Evolutionary conservation across 208 protist genomes (phyloP).

Genomic region (Leishmania turanica): DNA sequence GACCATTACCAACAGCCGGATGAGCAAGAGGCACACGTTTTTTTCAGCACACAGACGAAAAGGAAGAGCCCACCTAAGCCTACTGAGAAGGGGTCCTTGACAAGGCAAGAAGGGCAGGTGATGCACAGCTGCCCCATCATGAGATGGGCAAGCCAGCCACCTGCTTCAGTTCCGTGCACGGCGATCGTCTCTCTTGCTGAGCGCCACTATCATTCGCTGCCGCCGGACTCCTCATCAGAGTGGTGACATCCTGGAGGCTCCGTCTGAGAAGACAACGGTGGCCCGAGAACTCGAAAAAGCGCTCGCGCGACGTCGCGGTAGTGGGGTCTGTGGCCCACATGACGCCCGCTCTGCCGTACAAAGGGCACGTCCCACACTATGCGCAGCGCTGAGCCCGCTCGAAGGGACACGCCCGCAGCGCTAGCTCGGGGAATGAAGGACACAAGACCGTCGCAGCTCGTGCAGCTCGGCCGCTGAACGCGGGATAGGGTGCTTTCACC

Average conservation of each 20-base stretch:
- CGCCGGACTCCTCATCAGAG: not conserved
- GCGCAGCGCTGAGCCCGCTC: not conserved
- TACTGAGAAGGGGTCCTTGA: constrained; percentile 37
- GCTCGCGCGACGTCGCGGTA: not conserved
- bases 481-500: not conserved
- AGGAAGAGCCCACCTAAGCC: constrained; percentile 58
- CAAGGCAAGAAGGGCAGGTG: constrained; percentile 37
- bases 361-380: not conserved
- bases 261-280: not conserved
- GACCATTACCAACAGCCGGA: not conserved
- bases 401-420: not conserved
- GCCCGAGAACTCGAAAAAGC: not conserved
- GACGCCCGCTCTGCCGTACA: not conserved
- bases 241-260: not conserved
- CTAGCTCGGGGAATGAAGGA: not conserved
- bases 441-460: not conserved
- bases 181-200: not conserved
- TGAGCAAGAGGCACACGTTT: constrained; percentile 13
- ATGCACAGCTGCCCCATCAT: constrained; percentile 44
- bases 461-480: not conserved
- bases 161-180: not conserved
- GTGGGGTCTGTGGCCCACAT: not conserved
- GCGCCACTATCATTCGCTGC: not conserved
- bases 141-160: constrained; percentile 14
- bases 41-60: constrained; percentile 63